Evolutionary conservation across 768 basidiomycete species (phyloP).

Genomic region (Mycena leptocephala): DNA sequence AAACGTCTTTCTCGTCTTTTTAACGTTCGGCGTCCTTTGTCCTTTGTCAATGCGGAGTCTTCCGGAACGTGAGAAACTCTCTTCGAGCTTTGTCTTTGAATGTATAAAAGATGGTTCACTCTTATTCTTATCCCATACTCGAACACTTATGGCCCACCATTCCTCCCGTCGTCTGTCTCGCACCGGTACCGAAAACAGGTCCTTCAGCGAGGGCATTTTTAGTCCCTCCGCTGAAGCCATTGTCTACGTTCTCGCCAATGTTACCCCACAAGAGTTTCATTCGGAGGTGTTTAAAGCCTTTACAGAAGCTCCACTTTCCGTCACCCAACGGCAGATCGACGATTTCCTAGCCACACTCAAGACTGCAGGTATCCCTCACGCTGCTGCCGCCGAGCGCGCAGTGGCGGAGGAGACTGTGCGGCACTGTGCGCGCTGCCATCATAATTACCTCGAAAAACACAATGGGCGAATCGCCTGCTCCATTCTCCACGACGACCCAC

Average conservation of each 20-base stretch:
- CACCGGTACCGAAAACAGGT: not conserved
- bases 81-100: not conserved
- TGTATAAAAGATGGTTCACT: slow-evolving; percentile 1
- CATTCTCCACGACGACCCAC: not conserved
- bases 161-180: not conserved
- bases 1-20: too few species aligned
- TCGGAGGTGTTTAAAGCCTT: not conserved
- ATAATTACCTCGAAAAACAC: slow-evolving; percentile 38
- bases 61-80: too few species aligned
- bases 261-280: slow-evolving; percentile 35
- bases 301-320: not conserved
- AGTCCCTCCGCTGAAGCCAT: not conserved
- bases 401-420: slow-evolving; percentile 19
- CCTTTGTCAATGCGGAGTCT: too few species aligned
- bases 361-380: slow-evolving; percentile 23
- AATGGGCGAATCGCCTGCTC: slow-evolving; percentile 24
- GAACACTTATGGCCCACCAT: not conserved
- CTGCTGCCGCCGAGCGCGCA: not conserved
- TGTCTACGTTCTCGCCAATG: slow-evolving; percentile 36
- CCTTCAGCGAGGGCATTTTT: slow-evolving; percentile 13
- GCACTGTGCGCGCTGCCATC: slow-evolving; percentile 44
- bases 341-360: slow-evolving; percentile 31
- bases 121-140: not conserved
- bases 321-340: slow-evolving; percentile 26
- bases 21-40: too few species aligned